Percentiles rank a stretch among this genome's conserved stretches.
These are phyloP conservation scores for Tulasnella sp. DNA, from an alignment of 768 basidiomycete species.

Conservation along the genomic window DNA sequence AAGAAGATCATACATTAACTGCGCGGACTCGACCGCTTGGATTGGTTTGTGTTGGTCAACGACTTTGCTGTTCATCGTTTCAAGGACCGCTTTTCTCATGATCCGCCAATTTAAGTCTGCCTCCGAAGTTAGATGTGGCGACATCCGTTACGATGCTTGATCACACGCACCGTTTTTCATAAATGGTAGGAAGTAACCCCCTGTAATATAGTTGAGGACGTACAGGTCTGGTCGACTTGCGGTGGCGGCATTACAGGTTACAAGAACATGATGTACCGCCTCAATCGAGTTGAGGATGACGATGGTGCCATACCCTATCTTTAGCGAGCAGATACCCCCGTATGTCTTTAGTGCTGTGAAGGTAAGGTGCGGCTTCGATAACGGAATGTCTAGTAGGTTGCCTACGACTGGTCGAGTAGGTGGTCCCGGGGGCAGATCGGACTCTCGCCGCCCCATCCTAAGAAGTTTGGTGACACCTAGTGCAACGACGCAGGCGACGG, in stretches of 20 bases:
- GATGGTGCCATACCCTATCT: constrained; percentile 30
- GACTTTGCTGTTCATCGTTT: constrained; percentile 30
- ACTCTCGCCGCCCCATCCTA: constrained; percentile 17
- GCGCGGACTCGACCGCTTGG: constrained; percentile 35
- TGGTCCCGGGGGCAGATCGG: constrained; percentile 34
- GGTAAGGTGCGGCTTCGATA: constrained; percentile 29
- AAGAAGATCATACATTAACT: constrained; percentile 36
- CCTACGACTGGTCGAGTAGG: constrained; percentile 33
- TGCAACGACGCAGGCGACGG: not conserved
- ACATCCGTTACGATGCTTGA: not conserved
- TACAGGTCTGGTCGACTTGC: constrained; percentile 26
- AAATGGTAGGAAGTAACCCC: constrained; percentile 30
- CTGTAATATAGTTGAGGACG: constrained; percentile 32
- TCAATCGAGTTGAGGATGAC: constrained; percentile 33
- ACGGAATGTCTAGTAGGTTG: constrained; percentile 32
- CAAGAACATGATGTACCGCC: constrained; percentile 34
- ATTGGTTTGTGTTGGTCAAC: constrained; percentile 31
- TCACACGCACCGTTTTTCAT: constrained; percentile 31
- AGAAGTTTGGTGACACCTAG: not conserved
- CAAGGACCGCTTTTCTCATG: constrained; percentile 20
- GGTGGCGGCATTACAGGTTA: constrained; percentile 29
- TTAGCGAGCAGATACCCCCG: constrained; percentile 33
- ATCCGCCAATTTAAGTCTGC: constrained; percentile 19
- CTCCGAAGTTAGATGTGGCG: not conserved
- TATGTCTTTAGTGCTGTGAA: constrained; percentile 34